These are phyloP conservation scores for Penstemon barbatus DNA, from an alignment of 257 asterid species.

Conservation along the genomic window DNA sequence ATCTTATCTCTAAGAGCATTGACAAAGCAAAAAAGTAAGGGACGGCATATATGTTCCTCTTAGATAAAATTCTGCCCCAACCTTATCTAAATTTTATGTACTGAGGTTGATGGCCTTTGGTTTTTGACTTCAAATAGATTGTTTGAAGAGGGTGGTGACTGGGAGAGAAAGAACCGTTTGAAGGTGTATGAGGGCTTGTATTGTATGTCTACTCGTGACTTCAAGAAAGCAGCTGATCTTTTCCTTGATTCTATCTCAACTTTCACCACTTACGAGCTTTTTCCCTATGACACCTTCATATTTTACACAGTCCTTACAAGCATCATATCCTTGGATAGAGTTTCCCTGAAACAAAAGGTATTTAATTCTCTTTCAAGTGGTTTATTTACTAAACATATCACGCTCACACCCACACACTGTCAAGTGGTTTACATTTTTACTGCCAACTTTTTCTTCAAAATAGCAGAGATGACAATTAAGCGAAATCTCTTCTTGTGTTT, in stretches of 20 bases:
- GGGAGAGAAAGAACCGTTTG: constrained; percentile 96
- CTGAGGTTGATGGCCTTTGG: constrained; percentile 13
- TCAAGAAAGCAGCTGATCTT: constrained; percentile 87
- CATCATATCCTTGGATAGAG: constrained; percentile 88
- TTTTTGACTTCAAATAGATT: constrained; percentile 50
- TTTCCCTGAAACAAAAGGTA: constrained; percentile 89
- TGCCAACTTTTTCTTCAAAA: neutral
- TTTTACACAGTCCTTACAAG: constrained; percentile 88
- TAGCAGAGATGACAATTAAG: constrained; percentile 11
- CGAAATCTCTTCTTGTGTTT: constrained; percentile 18
- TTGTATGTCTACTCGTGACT: constrained; percentile 95
- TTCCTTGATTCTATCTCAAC: constrained; percentile 97
- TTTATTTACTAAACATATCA: neutral
- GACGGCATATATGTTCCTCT: constrained; percentile 16
- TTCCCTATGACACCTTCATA: constrained; percentile 83
- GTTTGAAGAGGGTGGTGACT: constrained; percentile 98
- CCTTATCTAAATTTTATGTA: constrained; percentile 1
- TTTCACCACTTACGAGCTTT: constrained; percentile 94
- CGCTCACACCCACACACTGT: too few relatives aligned
- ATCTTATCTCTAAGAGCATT: constrained; percentile 87
- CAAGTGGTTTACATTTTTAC: neutral
- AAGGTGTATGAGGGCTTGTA: constrained; percentile 93
- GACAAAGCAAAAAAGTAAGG: constrained; percentile 92
- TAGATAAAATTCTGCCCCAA: neutral
- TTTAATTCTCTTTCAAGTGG: constrained; percentile 9